These are phyloP conservation scores for Rugonectria rugulosa DNA, from an alignment of 2,329 filamentous ascomycete species.

Conservation along the genomic window DNA sequence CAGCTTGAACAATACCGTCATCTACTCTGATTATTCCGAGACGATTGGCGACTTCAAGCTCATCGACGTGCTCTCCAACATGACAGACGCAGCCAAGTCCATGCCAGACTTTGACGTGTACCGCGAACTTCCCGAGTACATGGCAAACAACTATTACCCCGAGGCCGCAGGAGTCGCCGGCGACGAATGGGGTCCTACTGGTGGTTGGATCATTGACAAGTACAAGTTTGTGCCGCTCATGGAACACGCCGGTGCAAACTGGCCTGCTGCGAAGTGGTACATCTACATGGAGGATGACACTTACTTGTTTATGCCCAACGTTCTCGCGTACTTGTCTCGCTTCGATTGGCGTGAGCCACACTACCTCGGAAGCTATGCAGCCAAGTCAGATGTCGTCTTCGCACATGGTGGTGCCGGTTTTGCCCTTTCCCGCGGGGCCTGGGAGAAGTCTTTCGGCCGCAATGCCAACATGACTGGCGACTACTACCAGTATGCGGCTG, in stretches of 20 bases:
- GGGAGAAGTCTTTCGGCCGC: slow-evolving; percentile 33
- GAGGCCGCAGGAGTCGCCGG: slow-evolving; percentile 32
- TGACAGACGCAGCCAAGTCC: slow-evolving; percentile 16
- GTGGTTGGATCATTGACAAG: slow-evolving; percentile 39
- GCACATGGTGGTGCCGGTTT: slow-evolving; percentile 37
- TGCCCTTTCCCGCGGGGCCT: slow-evolving; percentile 33
- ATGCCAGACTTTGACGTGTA: slow-evolving; percentile 35
- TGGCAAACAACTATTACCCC: slow-evolving; percentile 33
- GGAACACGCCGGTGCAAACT: slow-evolving; percentile 34
- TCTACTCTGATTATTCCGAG: slow-evolving; percentile 35
- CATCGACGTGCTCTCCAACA: slow-evolving; percentile 34
- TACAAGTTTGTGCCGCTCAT: slow-evolving; percentile 38
- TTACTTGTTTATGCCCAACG: slow-evolving; percentile 34
- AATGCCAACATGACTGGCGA: slow-evolving; percentile 28
- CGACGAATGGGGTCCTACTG: slow-evolving; percentile 34
- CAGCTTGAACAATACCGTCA: slow-evolving; percentile 25
- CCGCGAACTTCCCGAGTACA: slow-evolving; percentile 34
- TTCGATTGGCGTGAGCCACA: slow-evolving; percentile 32
- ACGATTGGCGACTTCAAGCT: slow-evolving; percentile 29
- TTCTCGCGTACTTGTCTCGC: slow-evolving; percentile 25
- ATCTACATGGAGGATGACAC: slow-evolving; percentile 39
- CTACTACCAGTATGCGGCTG: slow-evolving; percentile 32
- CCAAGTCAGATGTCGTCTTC: slow-evolving; percentile 34
- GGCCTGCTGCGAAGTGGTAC: slow-evolving; percentile 37
- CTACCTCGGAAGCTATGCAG: slow-evolving; percentile 35